Evolutionary conservation across 192 early-diverging fungal genomes (phyloP).

Genomic region (Spizellomyces sp.): DNA sequence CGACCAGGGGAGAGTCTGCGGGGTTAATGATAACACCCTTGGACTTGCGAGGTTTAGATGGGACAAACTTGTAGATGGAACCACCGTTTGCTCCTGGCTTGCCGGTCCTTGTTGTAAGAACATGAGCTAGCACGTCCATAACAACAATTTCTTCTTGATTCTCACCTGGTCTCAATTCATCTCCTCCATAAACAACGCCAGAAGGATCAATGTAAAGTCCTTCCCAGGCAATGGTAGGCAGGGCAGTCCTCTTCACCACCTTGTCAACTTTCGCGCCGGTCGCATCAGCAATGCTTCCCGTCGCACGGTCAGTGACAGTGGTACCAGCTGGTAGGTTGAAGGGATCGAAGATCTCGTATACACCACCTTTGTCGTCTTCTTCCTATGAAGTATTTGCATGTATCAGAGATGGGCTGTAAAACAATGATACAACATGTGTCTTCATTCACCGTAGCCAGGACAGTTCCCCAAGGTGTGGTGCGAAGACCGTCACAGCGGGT

Average conservation of each 20-base stretch:
- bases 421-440: neutral
- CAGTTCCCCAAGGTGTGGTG: neutral
- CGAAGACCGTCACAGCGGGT: slow-evolving; percentile 4
- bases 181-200: slow-evolving; percentile 4
- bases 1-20: neutral
- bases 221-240: slow-evolving; percentile 8
- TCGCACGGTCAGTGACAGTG: neutral
- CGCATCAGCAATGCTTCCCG: neutral
- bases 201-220: slow-evolving; percentile 1
- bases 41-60: neutral
- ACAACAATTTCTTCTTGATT: neutral
- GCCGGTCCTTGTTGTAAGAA: neutral
- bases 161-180: neutral
- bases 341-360: neutral
- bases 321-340: slow-evolving; percentile 1
- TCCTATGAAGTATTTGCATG: neutral
- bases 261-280: neutral
- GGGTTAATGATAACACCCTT: neutral
- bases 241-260: neutral
- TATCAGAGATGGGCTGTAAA: neutral
- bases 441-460: neutral
- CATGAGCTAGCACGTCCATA: neutral
- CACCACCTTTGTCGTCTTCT: neutral
- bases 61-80: slow-evolving; percentile 4
- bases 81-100: neutral